Percentiles rank a stretch among this genome's conserved stretches.
phyloP scores from a whole-genome alignment of 2,329 filamentous ascomycete genomes.

The Venturia aucupariae region DNA sequence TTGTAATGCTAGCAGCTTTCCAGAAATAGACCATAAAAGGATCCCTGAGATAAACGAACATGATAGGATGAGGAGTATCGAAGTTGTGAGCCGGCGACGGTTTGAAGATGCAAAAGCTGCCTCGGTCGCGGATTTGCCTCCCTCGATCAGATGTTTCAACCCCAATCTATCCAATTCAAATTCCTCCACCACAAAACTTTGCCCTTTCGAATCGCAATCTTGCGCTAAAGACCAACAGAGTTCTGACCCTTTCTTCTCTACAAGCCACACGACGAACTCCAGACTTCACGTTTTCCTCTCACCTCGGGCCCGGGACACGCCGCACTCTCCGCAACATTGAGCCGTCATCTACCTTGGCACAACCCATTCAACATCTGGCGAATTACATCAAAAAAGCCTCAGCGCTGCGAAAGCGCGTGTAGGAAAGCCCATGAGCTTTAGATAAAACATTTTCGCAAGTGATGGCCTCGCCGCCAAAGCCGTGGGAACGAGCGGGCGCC shows the following conservation, averaged over 20 bases:
- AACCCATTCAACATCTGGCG: not conserved
- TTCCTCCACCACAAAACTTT: not conserved
- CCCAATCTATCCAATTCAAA: slow-evolving; percentile 8
- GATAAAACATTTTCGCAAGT: slow-evolving; percentile 21
- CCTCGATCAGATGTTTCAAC: not conserved
- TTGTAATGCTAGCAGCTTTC: not conserved
- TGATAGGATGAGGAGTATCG: no score
- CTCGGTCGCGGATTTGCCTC: not conserved
- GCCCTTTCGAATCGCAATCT: not conserved
- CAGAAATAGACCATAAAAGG: not conserved
- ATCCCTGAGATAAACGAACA: not conserved
- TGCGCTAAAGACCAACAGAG: not conserved
- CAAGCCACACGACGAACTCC: not conserved
- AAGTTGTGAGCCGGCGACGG: no score
- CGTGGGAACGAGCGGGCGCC: slow-evolving; percentile 79
- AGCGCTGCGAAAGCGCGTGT: not conserved
- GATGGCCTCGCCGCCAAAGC: slow-evolving; percentile 79
- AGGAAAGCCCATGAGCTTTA: slow-evolving; percentile 17
- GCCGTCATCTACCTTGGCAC: not conserved
- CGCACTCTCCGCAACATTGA: not conserved
- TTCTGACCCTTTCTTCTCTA: not conserved
- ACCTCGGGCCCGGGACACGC: not conserved
- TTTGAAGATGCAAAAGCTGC: not conserved
- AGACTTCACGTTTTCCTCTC: not conserved
- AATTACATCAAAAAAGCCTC: slow-evolving; percentile 4